phyloP scores from a whole-genome alignment of 2,329 filamentous ascomycete species.

The Diaporthe sp. region DNA sequence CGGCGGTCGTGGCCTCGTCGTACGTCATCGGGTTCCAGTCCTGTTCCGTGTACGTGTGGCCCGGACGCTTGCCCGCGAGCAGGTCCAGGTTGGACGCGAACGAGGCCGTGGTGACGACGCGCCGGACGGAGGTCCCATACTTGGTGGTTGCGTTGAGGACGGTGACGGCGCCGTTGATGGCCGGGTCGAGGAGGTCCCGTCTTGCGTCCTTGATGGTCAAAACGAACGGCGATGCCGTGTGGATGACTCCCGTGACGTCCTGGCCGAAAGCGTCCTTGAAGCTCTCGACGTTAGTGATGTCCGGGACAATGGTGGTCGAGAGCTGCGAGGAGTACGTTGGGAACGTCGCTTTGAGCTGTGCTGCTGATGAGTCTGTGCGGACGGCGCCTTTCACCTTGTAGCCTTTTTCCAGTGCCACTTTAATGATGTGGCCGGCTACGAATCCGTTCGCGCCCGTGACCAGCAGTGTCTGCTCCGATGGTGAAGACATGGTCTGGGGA shows the following conservation, averaged over 20 bases:
- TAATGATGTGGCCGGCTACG: conserved; percentile 33
- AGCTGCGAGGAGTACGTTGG: conserved; percentile 43
- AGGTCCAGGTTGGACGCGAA: conserved; percentile 62
- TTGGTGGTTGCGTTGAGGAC: conserved; percentile 54
- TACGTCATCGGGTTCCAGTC: conserved; percentile 64
- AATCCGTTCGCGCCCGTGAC: conserved; percentile 31
- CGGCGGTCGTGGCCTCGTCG: conserved; percentile 53
- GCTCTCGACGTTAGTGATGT: conserved; percentile 52
- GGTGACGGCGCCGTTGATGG: conserved; percentile 56
- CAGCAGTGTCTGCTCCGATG: conserved; percentile 27
- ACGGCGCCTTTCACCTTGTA: conserved; percentile 27
- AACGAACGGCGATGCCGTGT: conserved; percentile 53
- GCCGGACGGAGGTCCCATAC: conserved; percentile 51
- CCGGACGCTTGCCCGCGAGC: conserved; percentile 50
- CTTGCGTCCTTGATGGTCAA: conserved; percentile 53
- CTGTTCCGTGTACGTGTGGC: conserved; percentile 59
- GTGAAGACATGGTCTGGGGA: neutral
- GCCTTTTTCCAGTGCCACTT: conserved; percentile 27
- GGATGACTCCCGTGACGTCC: conserved; percentile 55
- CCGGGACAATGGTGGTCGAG: conserved; percentile 51
- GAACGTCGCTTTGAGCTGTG: conserved; percentile 15
- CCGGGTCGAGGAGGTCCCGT: conserved; percentile 59
- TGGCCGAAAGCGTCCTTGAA: conserved; percentile 52
- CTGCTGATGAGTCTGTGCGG: conserved; percentile 17
- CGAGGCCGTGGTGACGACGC: conserved; percentile 64